Evolutionary conservation across 352 stramenopile species (phyloP).

Genomic region (Blastocystis sp.): DNA sequence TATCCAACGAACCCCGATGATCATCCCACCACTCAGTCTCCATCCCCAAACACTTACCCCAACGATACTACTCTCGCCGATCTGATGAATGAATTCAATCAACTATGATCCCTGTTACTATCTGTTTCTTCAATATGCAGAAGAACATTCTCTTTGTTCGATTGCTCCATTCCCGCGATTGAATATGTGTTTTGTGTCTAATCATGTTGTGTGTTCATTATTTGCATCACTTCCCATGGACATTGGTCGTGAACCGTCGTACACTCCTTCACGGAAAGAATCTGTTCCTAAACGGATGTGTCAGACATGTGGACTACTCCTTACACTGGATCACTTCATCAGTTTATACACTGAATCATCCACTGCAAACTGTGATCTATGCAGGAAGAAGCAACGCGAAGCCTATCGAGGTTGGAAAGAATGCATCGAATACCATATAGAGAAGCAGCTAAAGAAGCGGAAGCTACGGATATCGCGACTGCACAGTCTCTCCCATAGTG

Average conservation of each 20-base stretch:
- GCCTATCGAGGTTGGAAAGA: background rate
- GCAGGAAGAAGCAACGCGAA: slow-evolving; percentile 3
- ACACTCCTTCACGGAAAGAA: background rate
- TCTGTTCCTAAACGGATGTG: background rate
- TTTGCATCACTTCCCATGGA: background rate
- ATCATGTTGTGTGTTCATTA: background rate
- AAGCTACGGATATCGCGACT: background rate
- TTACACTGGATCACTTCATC: background rate
- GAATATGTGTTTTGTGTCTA: background rate
- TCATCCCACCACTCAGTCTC: too few species aligned
- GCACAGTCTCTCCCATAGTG: background rate
- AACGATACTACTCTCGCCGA: background rate
- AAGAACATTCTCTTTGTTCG: slow-evolving; percentile 14
- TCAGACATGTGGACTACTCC: background rate
- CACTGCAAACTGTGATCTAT: background rate
- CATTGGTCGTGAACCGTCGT: background rate
- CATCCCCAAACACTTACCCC: too few species aligned
- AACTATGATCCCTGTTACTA: background rate
- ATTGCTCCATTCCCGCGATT: background rate
- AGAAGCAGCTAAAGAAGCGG: slow-evolving; percentile 15
- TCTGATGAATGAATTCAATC: background rate
- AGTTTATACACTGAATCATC: slow-evolving; percentile 12
- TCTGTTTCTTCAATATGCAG: too few species aligned
- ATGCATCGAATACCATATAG: background rate
- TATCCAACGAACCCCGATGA: too few species aligned